Evolutionary conservation across 2,329 filamentous ascomycete species (phyloP), one percentile per base, ranked within the genome.

Genomic region (Kalaharituber pfeilii): DNA sequence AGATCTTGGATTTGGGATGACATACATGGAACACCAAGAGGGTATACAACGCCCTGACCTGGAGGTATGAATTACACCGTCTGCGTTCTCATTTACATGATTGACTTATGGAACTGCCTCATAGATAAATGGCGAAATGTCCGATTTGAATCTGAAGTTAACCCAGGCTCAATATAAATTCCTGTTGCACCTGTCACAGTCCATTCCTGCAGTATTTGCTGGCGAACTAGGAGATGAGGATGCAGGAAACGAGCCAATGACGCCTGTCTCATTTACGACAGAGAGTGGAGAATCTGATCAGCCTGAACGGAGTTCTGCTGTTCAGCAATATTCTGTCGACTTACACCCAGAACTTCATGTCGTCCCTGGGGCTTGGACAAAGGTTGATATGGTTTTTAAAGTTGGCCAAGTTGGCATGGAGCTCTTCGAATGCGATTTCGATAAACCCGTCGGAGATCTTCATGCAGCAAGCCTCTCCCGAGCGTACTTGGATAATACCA

Each of bases 131-230:
- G 88, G 89, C 2, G 82, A 78, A 49, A 86, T 99, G 80, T 95
- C 88, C 5, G 84, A 95, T 53, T 81, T 96, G 64, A 95, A 96
- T 63, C 73, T 98, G 50, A 79, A 81, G 27, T 75, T 98, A 30
- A 94, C 88, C 0, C 88, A 94, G 63, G 85, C 84, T 53, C 93
- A 99, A 66, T 74, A 96, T 59, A 89, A 84, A 62, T 93, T 94
- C 60, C 72, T 95, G 18, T 71, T 96, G 60, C 87, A 91, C 61
- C 78, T 99, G 24, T 89, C 86, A 2, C 80, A 81, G 57, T 86
- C 88, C 0, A 84, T 96, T 1, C 91, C 93, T 0, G 80, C 81
- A 36, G 89, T 88, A 2, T 95, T 98, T 66, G 78, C 81, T 1
- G 80, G 81, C 2, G 84, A 89, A 60, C 63, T 76, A 1, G 81